Evolutionary conservation across 345 rosid genomes (phyloP).

Genomic region (Cardamine resedifolia): DNA sequence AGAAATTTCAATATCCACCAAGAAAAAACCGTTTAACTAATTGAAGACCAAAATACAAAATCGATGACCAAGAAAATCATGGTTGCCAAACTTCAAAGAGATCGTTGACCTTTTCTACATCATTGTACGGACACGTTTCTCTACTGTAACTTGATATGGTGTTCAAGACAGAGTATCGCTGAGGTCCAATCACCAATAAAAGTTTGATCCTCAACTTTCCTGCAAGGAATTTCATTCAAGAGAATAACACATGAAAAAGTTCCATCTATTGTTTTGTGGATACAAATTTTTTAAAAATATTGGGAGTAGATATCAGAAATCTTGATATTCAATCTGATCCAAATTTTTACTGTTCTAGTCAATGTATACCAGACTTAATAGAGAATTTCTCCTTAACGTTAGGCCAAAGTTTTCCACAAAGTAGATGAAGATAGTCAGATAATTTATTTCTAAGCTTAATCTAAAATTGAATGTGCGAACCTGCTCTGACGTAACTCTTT

Average conservation of each 20-base stretch:
- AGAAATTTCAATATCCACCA: background rate
- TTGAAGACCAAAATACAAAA: background rate
- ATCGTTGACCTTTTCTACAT: background rate
- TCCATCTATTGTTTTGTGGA: background rate
- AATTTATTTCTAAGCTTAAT: background rate
- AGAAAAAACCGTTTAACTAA: background rate
- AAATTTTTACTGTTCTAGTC: slow-evolving; percentile 1
- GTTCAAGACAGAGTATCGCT: background rate
- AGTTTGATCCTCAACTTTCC: background rate
- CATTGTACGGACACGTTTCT: background rate
- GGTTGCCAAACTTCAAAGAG: slow-evolving; percentile 8
- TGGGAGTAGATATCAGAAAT: background rate
- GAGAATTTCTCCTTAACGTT: background rate
- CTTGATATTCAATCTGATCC: background rate
- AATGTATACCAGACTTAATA: background rate
- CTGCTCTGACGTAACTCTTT: background rate
- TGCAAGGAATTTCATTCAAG: background rate
- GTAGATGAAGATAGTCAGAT: background rate
- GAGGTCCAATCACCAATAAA: background rate
- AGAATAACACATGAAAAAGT: background rate
- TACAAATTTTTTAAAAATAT: background rate
- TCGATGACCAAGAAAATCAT: background rate
- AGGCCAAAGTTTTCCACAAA: slow-evolving; percentile 22
- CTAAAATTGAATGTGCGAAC: background rate
- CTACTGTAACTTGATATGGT: background rate